Evolutionary conservation across 2,329 filamentous ascomycete species (phyloP).

Genomic region (Fusarium praegraminearum): DNA sequence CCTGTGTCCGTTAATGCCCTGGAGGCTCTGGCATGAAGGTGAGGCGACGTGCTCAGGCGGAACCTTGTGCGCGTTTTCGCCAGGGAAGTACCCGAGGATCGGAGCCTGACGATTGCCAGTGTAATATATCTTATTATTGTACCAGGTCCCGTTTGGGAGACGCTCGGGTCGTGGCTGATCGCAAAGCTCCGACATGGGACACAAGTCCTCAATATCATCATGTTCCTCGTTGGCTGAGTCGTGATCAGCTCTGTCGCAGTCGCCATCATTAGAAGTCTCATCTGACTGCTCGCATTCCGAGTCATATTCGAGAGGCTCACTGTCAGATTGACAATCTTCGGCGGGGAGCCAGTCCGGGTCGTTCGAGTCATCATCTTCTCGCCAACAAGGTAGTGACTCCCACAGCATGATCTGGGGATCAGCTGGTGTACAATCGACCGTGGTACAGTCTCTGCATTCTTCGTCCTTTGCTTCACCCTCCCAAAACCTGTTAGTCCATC

Average conservation of each 20-base stretch:
- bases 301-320: background rate
- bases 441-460: background rate
- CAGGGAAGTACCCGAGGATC: background rate
- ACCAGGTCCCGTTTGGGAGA: constrained; percentile 11
- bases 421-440: background rate
- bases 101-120: background rate
- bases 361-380: background rate
- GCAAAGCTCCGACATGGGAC: background rate
- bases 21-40: background rate
- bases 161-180: background rate
- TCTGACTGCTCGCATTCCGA: background rate
- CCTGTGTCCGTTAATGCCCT: constrained; percentile 4
- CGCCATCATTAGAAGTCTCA: accelerated
- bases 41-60: constrained; percentile 5
- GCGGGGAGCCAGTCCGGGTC: background rate
- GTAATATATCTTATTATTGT: background rate
- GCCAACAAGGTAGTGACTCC: background rate
- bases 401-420: background rate
- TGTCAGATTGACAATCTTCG: background rate
- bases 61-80: accelerated
- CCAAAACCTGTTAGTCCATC: background rate
- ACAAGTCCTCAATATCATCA: accelerated
- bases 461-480: background rate
- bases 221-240: too few species aligned
- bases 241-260: background rate